Evolutionary conservation across 2,329 filamentous ascomycete species (phyloP).

Genomic region (Botrytis tulipae): DNA sequence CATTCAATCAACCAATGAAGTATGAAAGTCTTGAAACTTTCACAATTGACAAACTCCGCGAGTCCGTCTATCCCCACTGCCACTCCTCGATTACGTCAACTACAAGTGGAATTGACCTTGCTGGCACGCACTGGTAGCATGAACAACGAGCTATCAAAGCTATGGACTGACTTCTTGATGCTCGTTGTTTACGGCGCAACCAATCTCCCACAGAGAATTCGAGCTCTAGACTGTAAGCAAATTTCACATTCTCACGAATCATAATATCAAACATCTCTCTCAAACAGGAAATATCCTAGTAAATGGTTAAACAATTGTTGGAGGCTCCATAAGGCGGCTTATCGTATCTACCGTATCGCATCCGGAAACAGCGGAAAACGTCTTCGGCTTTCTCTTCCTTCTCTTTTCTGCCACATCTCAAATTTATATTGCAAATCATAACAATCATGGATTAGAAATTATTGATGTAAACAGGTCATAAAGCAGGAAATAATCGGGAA

Average conservation of each 20-base stretch:
- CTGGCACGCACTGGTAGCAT: slow-evolving; percentile 3
- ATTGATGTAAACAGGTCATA: neutral
- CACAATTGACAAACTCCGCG: neutral
- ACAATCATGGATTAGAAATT: neutral
- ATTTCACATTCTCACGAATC: neutral
- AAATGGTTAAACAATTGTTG: neutral
- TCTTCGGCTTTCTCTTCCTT: neutral
- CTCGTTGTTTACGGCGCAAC: neutral
- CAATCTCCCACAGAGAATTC: neutral
- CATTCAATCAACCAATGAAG: neutral
- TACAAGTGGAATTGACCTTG: slow-evolving; percentile 6
- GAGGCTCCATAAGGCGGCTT: slow-evolving; percentile 14
- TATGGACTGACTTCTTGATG: neutral
- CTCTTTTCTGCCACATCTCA: slow-evolving; percentile 13
- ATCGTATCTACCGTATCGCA: slow-evolving; percentile 9
- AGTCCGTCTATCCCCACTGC: neutral
- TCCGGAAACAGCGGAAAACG: slow-evolving; percentile 14
- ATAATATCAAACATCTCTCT: neutral
- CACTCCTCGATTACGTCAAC: slow-evolving; percentile 15
- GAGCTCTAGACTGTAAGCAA: neutral
- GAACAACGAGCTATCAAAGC: slow-evolving; percentile 3
- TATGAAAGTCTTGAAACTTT: neutral
- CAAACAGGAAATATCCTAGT: neutral
- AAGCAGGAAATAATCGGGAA: slow-evolving; percentile 13
- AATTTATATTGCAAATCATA: neutral